Percentiles rank a stretch among this genome's conserved stretches.
phyloP scores from a whole-genome alignment of 768 basidiomycete genomes.

The Lactarius trivialis region DNA sequence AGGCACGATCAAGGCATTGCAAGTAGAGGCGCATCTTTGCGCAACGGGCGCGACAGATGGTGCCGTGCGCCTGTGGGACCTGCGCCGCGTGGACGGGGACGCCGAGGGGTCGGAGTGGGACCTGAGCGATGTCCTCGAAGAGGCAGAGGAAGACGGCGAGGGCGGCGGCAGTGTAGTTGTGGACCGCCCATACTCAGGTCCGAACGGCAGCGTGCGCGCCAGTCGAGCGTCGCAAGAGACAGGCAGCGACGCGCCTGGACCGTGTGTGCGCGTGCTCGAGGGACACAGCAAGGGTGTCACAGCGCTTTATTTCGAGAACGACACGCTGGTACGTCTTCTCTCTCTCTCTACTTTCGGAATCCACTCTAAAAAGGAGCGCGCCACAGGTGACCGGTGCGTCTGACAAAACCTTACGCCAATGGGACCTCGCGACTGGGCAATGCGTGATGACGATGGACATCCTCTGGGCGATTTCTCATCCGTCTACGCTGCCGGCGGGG shows the following conservation, averaged over 20 bases:
- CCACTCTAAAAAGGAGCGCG: not conserved
- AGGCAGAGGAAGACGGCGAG: constrained; percentile 44
- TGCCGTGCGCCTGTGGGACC: constrained; percentile 83
- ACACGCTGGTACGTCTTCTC: constrained; percentile 65
- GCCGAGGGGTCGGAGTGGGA: constrained; percentile 48
- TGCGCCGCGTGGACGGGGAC: constrained; percentile 74
- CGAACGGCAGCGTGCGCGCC: constrained; percentile 31
- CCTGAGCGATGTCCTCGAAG: constrained; percentile 59
- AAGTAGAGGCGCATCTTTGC: constrained; percentile 88
- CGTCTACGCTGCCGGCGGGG: constrained; percentile 42
- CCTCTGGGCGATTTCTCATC: constrained; percentile 97
- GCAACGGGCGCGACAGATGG: constrained; percentile 89
- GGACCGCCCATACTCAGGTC: constrained; percentile 34
- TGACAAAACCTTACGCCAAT: constrained; percentile 96
- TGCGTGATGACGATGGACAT: constrained; percentile 99
- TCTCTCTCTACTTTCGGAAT: not conserved
- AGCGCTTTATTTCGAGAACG: constrained; percentile 91
- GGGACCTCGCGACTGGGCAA: constrained; percentile 96
- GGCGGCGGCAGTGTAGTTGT: constrained; percentile 29
- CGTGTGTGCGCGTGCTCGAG: constrained; percentile 71
- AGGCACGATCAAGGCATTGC: constrained; percentile 79
- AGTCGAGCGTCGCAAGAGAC: constrained; percentile 24
- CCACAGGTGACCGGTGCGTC: constrained; percentile 90
- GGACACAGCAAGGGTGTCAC: constrained; percentile 94
- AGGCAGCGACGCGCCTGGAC: constrained; percentile 28